Conservation (phyloP, 2,329 filamentous ascomycete species). For the Calonectria crousiana region DNA sequence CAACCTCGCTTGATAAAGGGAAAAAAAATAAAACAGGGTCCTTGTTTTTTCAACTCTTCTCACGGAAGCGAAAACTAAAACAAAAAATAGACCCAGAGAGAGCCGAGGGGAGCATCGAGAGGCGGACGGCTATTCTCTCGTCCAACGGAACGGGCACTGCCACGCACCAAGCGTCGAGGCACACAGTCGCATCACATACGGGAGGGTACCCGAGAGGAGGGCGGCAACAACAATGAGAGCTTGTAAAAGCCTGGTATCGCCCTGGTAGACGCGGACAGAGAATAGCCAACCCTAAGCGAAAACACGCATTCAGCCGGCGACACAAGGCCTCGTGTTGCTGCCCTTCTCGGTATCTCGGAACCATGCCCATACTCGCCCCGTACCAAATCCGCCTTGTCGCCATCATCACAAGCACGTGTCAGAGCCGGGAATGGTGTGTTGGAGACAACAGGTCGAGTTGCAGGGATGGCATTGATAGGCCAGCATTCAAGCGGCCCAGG, state of each 20-base stretch:
- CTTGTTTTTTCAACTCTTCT: background rate
- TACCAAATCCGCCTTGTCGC: background rate
- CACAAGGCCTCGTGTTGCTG: background rate
- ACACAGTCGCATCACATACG: background rate
- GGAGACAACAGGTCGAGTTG: conserved; percentile 5
- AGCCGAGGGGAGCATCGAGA: background rate
- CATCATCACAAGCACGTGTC: conserved; percentile 43
- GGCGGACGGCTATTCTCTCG: background rate
- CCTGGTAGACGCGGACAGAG: background rate
- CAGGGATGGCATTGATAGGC: conserved; percentile 16
- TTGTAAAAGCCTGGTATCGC: background rate
- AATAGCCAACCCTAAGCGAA: background rate
- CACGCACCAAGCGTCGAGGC: background rate
- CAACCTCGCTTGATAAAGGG: conserved; percentile 2
- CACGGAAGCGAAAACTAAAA: background rate
- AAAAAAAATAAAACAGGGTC: background rate
- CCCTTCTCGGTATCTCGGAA: conserved; percentile 12
- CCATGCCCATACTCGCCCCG: background rate
- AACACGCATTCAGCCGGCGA: background rate
- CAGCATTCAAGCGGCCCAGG: conserved; percentile 16
- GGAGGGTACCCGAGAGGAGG: background rate
- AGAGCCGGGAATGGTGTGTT: conserved; percentile 39
- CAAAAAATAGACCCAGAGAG: background rate
- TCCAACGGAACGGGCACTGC: conserved; percentile 1
- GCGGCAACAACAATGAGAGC: background rate